Evolutionary conservation across 257 asterid species (phyloP).

Genomic region (Henckelia pumila): DNA sequence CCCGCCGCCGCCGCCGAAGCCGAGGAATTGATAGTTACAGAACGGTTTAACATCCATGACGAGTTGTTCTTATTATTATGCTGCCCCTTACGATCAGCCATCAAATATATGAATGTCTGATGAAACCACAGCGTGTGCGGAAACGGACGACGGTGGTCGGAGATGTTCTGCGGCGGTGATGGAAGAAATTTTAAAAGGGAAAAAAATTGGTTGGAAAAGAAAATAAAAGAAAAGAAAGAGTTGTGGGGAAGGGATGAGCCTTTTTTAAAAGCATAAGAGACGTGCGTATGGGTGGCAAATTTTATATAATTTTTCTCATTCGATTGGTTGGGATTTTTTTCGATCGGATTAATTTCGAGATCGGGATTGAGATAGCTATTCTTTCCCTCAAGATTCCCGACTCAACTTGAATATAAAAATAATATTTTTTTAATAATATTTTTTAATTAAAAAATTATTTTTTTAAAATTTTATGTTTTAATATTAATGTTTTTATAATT

Average conservation of each 20-base stretch:
- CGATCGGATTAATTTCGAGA: too few species aligned
- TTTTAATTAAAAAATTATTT: too few species aligned
- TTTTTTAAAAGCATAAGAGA: slow-evolving; percentile 23
- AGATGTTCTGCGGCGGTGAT: not conserved
- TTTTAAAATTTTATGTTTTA: too few species aligned
- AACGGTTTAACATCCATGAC: slow-evolving; percentile 51
- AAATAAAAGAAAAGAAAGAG: not conserved
- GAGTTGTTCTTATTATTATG: slow-evolving; percentile 22
- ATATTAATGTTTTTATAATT: too few species aligned
- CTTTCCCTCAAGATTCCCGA: too few species aligned
- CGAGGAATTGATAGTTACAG: slow-evolving; percentile 44
- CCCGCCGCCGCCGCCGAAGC: slow-evolving; percentile 23
- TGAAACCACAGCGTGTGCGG: not conserved
- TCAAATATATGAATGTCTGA: not conserved
- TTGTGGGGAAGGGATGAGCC: not conserved
- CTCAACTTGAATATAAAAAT: too few species aligned
- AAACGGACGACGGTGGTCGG: slow-evolving; percentile 3
- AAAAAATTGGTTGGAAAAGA: slow-evolving; percentile 1
- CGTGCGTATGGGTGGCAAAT: too few species aligned
- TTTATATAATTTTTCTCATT: too few species aligned
- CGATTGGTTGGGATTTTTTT: too few species aligned
- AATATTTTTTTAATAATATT: too few species aligned
- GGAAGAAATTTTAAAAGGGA: slow-evolving; percentile 35
- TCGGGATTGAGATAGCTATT: too few species aligned
- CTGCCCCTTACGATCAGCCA: slow-evolving; percentile 37